Base-by-base conservation (phyloP, 1,139 yeast genomes). In the Magnusiomyces paraingens region DNA sequence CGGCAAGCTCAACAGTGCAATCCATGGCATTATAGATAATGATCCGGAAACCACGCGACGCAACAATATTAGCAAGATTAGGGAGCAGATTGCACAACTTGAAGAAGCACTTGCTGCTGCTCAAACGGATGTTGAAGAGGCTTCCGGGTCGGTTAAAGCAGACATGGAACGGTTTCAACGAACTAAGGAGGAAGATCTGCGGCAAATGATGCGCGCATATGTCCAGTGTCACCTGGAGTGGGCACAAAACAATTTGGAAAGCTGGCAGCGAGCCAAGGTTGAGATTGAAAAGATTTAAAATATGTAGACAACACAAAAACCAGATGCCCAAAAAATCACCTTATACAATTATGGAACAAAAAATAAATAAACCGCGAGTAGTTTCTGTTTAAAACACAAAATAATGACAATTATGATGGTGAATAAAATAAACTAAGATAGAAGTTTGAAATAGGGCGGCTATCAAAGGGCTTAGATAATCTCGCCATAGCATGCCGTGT, bases 181-280 rank as follows among this genome's bases (percentile, higher is more conserved):
- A 35, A 65, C 70, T 21, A 75, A 73, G 56, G 75, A 74, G 54
- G 70, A 70, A 15, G 79, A 77, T 53, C 66, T 76, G 53, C 70
- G 73, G 52, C 72, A 72, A 55, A 81, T 82, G 60, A 73, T 83
- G 67, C 60, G 73, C 48, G 77, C 80, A 29, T 84, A 83, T 62
- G 78, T 83, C 55, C 72, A 79, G 47, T 78, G 81, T 55, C 76
- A 85, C 49, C 71, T 82, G 41, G 82, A 78, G 56, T 85, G 91
- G 90, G 87, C 88, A 2, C 76, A 75, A 62, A 82, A 82, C 70
- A 84, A 84, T 64, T 70, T 82, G 51, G 89, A 84, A 61, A 76
- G 81, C 51, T 85, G 93, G 93, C 83, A 82, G 62, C 90, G 84
- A 58, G 82, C 85, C 12, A 75, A 74, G 52, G 61, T 59, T 2